Percentiles rank a stretch among this genome's conserved stretches.
Conservation (phyloP, 805 yeast genomes). For the Nakazawaea wyomingensis region DNA sequence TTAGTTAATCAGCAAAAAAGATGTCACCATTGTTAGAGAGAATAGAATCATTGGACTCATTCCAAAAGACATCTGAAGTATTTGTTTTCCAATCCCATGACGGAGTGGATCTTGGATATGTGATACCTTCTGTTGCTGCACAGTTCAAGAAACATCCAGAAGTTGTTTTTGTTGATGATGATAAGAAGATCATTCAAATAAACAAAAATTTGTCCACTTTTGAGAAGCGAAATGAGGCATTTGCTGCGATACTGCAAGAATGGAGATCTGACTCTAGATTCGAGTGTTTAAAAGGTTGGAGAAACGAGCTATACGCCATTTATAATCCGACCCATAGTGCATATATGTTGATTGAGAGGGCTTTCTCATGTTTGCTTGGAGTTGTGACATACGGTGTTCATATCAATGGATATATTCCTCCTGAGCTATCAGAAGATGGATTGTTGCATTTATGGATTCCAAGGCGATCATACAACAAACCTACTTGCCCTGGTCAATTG, state of each 20-base stretch:
- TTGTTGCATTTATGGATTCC: constrained; percentile 76
- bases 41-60: constrained; percentile 19
- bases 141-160: constrained; percentile 20
- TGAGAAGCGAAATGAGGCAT: constrained; percentile 34
- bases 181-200: constrained; percentile 25
- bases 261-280: constrained; percentile 33
- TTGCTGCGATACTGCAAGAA: constrained; percentile 37
- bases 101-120: constrained; percentile 32
- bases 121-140: constrained; percentile 29
- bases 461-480: constrained; percentile 66
- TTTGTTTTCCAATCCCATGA: constrained; percentile 33
- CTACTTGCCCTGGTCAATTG: constrained; percentile 85
- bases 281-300: constrained; percentile 63
- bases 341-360: constrained; percentile 72
- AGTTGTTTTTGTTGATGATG: constrained; percentile 23
- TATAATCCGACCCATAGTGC: constrained; percentile 50
- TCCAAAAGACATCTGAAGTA: constrained; percentile 20
- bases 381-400: constrained; percentile 90
- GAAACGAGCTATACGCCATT: constrained; percentile 75
- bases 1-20: no score
- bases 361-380: constrained; percentile 77
- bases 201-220: constrained; percentile 26
- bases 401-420: constrained; percentile 69
- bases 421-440: constrained; percentile 31
- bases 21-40: constrained; percentile 6